Conservation (phyloP, 2,329 filamentous ascomycete species). For the Stagonosporopsis chrysanthemi region DNA sequence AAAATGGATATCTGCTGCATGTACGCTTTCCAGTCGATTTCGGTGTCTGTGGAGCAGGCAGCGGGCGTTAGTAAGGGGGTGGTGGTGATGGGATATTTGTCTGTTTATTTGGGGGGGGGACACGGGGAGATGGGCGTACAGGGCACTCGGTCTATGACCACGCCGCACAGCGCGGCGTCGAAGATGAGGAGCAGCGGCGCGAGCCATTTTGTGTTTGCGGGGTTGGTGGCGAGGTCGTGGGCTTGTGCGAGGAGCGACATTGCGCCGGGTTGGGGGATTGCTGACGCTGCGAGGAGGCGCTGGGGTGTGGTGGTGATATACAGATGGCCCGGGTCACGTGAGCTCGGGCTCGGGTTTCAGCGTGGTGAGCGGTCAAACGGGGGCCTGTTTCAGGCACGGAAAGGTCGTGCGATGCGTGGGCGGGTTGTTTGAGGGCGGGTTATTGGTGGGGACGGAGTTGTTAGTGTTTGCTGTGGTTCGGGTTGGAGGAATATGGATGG, state of each 20-base stretch:
- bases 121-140: constrained; percentile 65
- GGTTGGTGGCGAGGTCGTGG: constrained; percentile 58
- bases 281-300: constrained; percentile 14
- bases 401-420: constrained; percentile 29
- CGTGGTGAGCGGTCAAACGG: constrained; percentile 30
- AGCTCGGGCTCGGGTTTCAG: constrained; percentile 32
- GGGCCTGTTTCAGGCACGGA: constrained; percentile 36
- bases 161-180: constrained; percentile 74
- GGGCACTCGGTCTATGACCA: constrained; percentile 81
- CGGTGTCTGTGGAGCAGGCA: constrained; percentile 71
- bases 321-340: constrained; percentile 33
- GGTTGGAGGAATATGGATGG: background rate
- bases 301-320: constrained; percentile 29
- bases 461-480: background rate
- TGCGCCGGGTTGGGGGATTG: constrained; percentile 16
- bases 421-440: constrained; percentile 19
- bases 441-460: background rate
- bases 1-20: constrained; percentile 91
- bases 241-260: constrained; percentile 47
- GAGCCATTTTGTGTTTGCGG: constrained; percentile 68
- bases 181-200: constrained; percentile 70
- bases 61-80: background rate
- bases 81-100: background rate
- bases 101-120: constrained; percentile 31
- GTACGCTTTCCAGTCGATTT: constrained; percentile 97